A percentile compares a stretch with the other conserved stretches of the same genome.
These are phyloP conservation scores for Austroboletus olivaceoglutinosus DNA, from an alignment of 1,284 basidiomycete species.

Conservation along the genomic window DNA sequence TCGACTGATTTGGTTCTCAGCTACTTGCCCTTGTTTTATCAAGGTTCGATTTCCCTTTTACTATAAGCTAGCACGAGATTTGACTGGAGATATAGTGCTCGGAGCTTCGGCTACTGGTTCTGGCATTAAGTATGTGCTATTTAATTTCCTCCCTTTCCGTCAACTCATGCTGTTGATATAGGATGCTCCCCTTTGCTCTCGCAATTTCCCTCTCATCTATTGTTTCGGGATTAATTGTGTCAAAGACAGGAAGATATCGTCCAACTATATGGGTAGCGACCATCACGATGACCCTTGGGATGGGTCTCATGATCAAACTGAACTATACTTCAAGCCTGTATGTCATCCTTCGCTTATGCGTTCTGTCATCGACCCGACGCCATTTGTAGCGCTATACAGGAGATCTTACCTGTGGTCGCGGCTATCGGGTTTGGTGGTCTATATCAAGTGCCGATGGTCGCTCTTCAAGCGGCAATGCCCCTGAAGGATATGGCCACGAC, in stretches of 20 bases:
- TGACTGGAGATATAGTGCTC: constrained; percentile 43
- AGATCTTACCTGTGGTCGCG: constrained; percentile 60
- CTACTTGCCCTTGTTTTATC: constrained; percentile 78
- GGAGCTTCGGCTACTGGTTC: constrained; percentile 74
- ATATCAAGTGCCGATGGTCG: constrained; percentile 70
- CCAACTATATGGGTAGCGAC: constrained; percentile 60
- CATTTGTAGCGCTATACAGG: constrained; percentile 51
- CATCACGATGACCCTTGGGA: constrained; percentile 55
- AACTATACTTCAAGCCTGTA: constrained; percentile 47
- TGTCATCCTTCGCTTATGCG: constrained; percentile 16
- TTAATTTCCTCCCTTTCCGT: neutral
- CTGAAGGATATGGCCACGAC: constrained; percentile 78
- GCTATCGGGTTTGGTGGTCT: constrained; percentile 61
- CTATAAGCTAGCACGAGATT: constrained; percentile 4
- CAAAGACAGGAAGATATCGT: constrained; percentile 62
- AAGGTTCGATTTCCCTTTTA: constrained; percentile 32
- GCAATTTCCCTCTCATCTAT: constrained; percentile 58
- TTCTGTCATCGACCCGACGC: neutral
- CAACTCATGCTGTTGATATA: constrained; percentile 24
- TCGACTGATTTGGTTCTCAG: constrained; percentile 30
- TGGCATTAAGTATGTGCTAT: constrained; percentile 57
- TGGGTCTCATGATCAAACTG: constrained; percentile 62
- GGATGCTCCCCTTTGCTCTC: constrained; percentile 76
- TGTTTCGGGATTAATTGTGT: constrained; percentile 57
- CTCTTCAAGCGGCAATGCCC: constrained; percentile 79